These are phyloP conservation scores for Kwoniella heveanensis DNA, from an alignment of 768 basidiomycete species.

Conservation along the genomic window DNA sequence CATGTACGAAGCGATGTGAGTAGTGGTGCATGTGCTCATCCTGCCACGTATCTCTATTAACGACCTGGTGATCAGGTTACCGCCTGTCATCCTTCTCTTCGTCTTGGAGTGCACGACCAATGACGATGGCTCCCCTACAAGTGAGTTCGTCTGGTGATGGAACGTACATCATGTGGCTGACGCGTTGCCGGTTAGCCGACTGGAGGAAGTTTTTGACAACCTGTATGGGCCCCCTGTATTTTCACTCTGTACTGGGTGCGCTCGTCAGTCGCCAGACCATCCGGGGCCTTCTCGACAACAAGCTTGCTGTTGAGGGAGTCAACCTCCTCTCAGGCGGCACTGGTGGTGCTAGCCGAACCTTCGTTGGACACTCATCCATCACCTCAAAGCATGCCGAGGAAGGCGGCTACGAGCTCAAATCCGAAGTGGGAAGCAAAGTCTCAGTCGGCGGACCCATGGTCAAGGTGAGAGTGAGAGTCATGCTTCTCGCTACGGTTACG, in stretches of 20 bases:
- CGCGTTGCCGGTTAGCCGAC: background rate
- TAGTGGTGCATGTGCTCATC: background rate
- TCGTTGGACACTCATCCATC: background rate
- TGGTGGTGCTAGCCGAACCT: background rate
- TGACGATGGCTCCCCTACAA: conserved; percentile 2
- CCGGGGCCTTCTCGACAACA: conserved; percentile 5
- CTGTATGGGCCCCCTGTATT: conserved; percentile 6
- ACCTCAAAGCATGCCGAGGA: conserved; percentile 3
- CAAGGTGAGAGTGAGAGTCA: conserved; percentile 10
- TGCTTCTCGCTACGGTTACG: too few species aligned
- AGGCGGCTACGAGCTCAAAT: conserved; percentile 1
- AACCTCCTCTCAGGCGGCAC: conserved; percentile 1
- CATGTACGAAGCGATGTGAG: conserved; percentile 20
- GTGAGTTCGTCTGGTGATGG: background rate
- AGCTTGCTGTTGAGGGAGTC: conserved; percentile 3
- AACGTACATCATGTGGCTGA: background rate
- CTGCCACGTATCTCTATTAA: too few species aligned
- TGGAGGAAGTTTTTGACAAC: conserved; percentile 15
- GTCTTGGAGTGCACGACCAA: conserved; percentile 1
- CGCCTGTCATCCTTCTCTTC: conserved; percentile 12
- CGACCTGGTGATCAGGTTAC: conserved; percentile 5
- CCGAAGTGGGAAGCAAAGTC: conserved; percentile 3
- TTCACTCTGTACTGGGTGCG: conserved; percentile 11
- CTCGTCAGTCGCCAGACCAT: conserved; percentile 15
- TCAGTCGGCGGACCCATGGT: conserved; percentile 10